A percentile compares a stretch with the other conserved stretches of the same genome.
Evolutionary conservation across 192 early-diverging fungal species (phyloP).

Genomic region (Backusella sp.): DNA sequence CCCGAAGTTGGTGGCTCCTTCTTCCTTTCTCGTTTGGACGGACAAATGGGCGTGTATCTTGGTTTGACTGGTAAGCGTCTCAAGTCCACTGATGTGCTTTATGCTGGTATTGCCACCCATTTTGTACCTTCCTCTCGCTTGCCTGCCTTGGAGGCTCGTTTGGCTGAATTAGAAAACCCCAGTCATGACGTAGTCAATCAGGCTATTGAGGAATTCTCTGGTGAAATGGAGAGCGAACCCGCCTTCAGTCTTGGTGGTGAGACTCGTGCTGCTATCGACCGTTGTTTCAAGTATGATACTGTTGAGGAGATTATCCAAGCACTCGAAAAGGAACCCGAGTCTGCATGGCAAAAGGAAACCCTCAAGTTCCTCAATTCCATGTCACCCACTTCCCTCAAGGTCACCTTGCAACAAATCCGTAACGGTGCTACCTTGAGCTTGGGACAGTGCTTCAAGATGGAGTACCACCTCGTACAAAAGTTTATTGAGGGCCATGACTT

Average conservation of each 20-base stretch:
- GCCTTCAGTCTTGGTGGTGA: conserved; percentile 43
- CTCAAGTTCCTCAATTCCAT: conserved; percentile 58
- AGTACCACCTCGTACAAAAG: conserved; percentile 77
- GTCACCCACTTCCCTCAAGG: conserved; percentile 88
- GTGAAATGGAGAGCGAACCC: conserved; percentile 43
- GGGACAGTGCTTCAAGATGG: conserved; percentile 81
- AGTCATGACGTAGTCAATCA: conserved; percentile 79
- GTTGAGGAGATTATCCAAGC: conserved; percentile 84
- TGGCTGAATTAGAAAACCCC: conserved; percentile 76
- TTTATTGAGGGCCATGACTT: conserved; percentile 82
- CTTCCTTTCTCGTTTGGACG: conserved; percentile 93
- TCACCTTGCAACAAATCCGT: conserved; percentile 83
- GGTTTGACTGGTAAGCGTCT: conserved; percentile 84
- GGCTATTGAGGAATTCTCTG: conserved; percentile 91
- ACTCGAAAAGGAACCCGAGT: conserved; percentile 65
- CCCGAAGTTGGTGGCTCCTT: conserved; percentile 96
- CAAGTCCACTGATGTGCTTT: conserved; percentile 80
- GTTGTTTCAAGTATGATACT: conserved; percentile 79
- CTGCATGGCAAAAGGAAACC: conserved; percentile 70
- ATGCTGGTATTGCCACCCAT: conserved; percentile 95
- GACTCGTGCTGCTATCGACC: conserved; percentile 70
- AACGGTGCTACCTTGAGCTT: conserved; percentile 66
- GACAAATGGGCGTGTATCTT: conserved; percentile 90
- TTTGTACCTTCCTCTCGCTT: conserved; percentile 88
- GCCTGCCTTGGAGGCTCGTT: conserved; percentile 71